Evolutionary conservation across 1,284 basidiomycete species (phyloP).

Genomic region (Melampsora larici-populina): DNA sequence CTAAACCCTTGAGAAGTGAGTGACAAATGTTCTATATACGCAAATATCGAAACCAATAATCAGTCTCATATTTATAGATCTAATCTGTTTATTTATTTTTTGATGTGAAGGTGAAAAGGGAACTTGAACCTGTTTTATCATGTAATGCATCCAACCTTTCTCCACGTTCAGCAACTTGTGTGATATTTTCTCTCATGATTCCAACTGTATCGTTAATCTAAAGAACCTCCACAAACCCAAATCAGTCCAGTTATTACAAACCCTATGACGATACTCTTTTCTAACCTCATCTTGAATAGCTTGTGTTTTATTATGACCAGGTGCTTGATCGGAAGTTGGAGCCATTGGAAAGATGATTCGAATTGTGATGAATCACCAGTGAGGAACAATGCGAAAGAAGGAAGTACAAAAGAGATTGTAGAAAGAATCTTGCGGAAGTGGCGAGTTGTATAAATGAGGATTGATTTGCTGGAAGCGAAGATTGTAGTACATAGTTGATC

Average conservation of each 20-base stretch:
- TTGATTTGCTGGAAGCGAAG: too few species aligned
- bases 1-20: constrained; percentile 99
- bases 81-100: background rate
- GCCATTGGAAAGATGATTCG: background rate
- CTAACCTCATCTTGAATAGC: constrained; percentile 75
- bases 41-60: background rate
- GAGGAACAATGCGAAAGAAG: too few species aligned
- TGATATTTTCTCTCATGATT: constrained; percentile 97
- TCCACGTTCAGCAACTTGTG: constrained; percentile 89
- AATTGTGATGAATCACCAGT: too few species aligned
- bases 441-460: too few species aligned
- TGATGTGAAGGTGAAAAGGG: background rate
- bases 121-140: constrained; percentile 86
- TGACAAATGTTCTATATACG: constrained; percentile 76
- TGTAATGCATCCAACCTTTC: constrained; percentile 90
- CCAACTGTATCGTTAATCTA: constrained; percentile 85
- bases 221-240: background rate
- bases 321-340: background rate
- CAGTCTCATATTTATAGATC: background rate
- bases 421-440: too few species aligned
- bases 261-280: background rate
- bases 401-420: too few species aligned
- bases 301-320: constrained; percentile 61
- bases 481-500: too few species aligned
- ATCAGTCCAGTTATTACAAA: background rate